Conservation (phyloP, 2,329 filamentous ascomycete genomes). For the Ceratocystis colombiana region DNA sequence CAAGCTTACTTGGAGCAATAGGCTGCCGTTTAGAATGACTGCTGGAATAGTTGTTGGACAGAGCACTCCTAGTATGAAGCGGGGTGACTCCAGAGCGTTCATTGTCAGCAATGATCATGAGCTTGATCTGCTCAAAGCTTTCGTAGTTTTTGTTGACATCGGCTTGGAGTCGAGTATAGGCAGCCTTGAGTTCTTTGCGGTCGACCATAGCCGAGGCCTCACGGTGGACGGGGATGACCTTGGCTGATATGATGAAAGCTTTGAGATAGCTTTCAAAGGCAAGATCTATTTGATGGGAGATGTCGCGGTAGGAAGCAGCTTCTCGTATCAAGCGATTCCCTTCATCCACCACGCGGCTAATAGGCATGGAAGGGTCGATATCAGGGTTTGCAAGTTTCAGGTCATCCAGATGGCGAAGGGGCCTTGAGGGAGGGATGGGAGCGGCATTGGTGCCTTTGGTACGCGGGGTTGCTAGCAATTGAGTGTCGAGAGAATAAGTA, state of each 20-base stretch:
- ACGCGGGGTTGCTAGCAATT: conserved; percentile 31
- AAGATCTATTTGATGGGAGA: conserved; percentile 53
- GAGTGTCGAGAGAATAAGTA: conserved; percentile 32
- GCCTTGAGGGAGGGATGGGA: not conserved
- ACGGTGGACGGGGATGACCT: conserved; percentile 64
- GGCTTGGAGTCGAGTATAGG: conserved; percentile 43
- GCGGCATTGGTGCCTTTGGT: conserved; percentile 30
- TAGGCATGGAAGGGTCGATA: conserved; percentile 41
- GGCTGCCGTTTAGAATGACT: not conserved
- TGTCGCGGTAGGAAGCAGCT: conserved; percentile 53
- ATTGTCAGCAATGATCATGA: conserved; percentile 54
- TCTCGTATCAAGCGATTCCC: conserved; percentile 47
- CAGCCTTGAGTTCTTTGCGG: conserved; percentile 38
- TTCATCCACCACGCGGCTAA: conserved; percentile 44
- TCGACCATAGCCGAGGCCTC: conserved; percentile 60
- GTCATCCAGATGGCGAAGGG: conserved; percentile 46
- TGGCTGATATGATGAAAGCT: conserved; percentile 67
- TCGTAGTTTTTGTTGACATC: conserved; percentile 41
- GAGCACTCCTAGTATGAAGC: conserved; percentile 24
- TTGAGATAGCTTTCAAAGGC: conserved; percentile 78
- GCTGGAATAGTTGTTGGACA: conserved; percentile 3
- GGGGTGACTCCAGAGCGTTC: conserved; percentile 49
- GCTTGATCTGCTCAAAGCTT: conserved; percentile 49
- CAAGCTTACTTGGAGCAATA: not conserved
- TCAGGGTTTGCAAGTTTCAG: conserved; percentile 40